Evolutionary conservation across 148 eudicot species (phyloP).

Genomic region (Cornus suecica): DNA sequence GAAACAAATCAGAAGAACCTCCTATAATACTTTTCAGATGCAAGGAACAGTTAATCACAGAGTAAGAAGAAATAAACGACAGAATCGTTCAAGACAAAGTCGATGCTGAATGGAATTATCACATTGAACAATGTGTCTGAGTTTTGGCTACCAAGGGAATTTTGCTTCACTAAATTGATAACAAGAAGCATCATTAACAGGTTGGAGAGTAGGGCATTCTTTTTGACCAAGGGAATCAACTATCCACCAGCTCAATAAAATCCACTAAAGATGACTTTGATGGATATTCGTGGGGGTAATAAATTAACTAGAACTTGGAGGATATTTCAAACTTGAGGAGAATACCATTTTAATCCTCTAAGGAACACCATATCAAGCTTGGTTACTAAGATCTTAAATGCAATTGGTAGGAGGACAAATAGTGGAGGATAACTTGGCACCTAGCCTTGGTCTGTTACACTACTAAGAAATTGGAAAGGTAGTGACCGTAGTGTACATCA

Average conservation of each 20-base stretch:
- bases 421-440: background rate
- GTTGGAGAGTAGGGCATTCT: background rate
- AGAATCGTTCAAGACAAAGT: background rate
- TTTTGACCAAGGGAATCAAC: background rate
- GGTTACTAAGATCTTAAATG: background rate
- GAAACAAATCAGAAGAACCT: background rate
- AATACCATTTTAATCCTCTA: slow-evolving; percentile 1
- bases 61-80: background rate
- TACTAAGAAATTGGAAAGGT: background rate
- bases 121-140: background rate
- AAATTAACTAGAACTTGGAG: background rate
- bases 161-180: background rate
- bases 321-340: background rate
- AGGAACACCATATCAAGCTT: background rate
- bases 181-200: background rate
- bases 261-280: background rate
- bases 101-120: background rate
- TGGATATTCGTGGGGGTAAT: background rate
- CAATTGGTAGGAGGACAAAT: background rate
- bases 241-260: background rate
- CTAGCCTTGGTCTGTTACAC: background rate
- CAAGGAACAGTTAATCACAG: background rate
- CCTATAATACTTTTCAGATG: background rate
- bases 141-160: background rate
- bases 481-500: background rate